Evolutionary conservation across 306 rosid genomes (phyloP).

Genomic region (Senna tora): DNA sequence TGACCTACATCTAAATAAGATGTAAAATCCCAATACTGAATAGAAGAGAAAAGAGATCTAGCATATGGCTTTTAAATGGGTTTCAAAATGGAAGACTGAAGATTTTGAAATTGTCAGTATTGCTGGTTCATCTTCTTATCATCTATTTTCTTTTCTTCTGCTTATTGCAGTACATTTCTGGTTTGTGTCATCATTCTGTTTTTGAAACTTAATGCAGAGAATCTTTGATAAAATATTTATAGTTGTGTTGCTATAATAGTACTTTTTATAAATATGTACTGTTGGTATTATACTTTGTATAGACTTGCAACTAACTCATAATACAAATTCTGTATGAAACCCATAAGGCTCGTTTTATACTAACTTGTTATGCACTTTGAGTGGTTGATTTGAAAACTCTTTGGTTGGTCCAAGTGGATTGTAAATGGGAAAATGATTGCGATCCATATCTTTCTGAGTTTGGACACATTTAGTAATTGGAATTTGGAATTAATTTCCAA

Average conservation of each 20-base stretch:
- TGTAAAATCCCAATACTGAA: constrained; percentile 6
- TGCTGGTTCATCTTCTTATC: neutral
- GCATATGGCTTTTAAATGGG: neutral
- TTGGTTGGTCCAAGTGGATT: neutral
- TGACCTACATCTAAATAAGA: too few relatives aligned
- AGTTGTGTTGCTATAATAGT: neutral
- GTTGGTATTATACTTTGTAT: neutral
- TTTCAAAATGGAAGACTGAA: constrained; percentile 1
- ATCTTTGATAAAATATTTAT: neutral
- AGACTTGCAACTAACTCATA: neutral
- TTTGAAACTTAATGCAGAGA: too few relatives aligned
- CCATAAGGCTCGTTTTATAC: neutral
- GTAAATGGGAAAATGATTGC: neutral
- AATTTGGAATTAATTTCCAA: neutral
- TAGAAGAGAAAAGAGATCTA: constrained; percentile 1
- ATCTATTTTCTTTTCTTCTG: neutral
- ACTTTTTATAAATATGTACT: neutral
- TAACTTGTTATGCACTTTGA: neutral
- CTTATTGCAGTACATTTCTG: neutral
- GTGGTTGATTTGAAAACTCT: neutral
- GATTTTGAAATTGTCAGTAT: neutral
- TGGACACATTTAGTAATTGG: neutral
- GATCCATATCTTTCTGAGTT: neutral
- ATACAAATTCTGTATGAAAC: neutral
- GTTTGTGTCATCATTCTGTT: too few relatives aligned